Evolutionary conservation across 2,329 filamentous ascomycete genomes (phyloP), one percentile per base, ranked within the genome.

Genomic region (Fusarium fujikuroi): DNA sequence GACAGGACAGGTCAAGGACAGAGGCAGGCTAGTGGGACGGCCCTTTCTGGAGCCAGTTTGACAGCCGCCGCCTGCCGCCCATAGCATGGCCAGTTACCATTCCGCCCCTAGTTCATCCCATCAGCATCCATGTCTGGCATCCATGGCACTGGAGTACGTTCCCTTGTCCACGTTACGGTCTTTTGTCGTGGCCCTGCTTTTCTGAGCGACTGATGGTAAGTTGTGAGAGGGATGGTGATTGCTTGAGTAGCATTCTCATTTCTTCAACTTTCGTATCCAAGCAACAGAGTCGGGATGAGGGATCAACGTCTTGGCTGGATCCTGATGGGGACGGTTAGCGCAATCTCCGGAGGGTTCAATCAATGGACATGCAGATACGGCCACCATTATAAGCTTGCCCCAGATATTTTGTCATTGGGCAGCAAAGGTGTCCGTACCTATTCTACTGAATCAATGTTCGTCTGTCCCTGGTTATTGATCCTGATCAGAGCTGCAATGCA

Each of bases 341-440:
- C 53, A 73, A 73, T 74, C 52, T 74, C 71, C 66, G 54, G 62
- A 61, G 57, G 32, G 57, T 53, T 68, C 44, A 70, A 49, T 63
- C 58, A 68, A 68, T 73, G 47, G 58, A 54, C 34, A 58, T 58
- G 40, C 54, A 58, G 42, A 57, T 74, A 56, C 54, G 54, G 32
- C 56, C 68, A 66, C 66, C 61, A 64, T 58, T 49, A 64, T 47
- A 39, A 50, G 40, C 47, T 59, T 70, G 53, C 52, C 52, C 47
- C 54, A 66, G 56, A 52, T 47, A 50, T 59, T 60, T 64, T 60
- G 50, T 57, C 73, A 77, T 77, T 77, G 84, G 84, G 79, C 83
- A 83, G 79, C 81, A 83, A 83, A 39, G 82, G 61, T 49, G 44
- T 49, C 54, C 70, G 50, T 56, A 25, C n/a, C 50, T 39, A 47